Evolutionary conservation across 768 basidiomycete species (phyloP).

Genomic region (Tricholoma bakamatsutake): DNA sequence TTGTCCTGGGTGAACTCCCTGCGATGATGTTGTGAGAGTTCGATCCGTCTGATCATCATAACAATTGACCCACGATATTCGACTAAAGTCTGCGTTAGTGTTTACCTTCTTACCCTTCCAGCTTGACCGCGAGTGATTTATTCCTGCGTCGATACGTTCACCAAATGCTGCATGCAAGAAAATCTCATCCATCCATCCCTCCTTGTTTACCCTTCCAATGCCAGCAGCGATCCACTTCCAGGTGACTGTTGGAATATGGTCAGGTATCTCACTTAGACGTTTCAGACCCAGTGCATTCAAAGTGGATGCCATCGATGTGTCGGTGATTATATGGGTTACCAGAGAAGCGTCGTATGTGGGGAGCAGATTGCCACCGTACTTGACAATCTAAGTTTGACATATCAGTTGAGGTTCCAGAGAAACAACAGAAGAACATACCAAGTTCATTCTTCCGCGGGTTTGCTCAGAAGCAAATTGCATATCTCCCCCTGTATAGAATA

Average conservation of each 20-base stretch:
- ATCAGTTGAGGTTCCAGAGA: background rate
- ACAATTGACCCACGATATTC: constrained; percentile 37
- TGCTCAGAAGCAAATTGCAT: constrained; percentile 41
- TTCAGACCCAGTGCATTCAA: constrained; percentile 43
- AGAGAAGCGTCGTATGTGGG: constrained; percentile 47
- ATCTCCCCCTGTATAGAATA: constrained; percentile 59
- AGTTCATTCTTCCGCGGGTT: constrained; percentile 54
- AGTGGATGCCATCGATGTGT: constrained; percentile 25
- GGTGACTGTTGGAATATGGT: constrained; percentile 55
- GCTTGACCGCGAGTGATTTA: constrained; percentile 12
- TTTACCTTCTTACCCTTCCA: constrained; percentile 23
- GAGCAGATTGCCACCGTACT: constrained; percentile 56
- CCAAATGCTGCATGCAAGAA: constrained; percentile 44
- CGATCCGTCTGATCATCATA: background rate
- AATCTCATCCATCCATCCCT: constrained; percentile 30
- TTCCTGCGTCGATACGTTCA: constrained; percentile 43
- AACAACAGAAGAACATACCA: constrained; percentile 39
- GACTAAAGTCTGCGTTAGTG: constrained; percentile 31
- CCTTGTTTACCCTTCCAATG: constrained; percentile 22
- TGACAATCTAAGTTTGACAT: constrained; percentile 43
- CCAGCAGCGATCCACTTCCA: constrained; percentile 58
- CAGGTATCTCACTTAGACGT: constrained; percentile 49
- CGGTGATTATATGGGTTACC: constrained; percentile 68
- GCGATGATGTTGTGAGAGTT: constrained; percentile 2
- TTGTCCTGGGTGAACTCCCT: constrained; percentile 34